A percentile compares a stretch with the other conserved stretches of the same genome.
Evolutionary conservation across 441 rosid species (phyloP).

Genomic region (Manihot esculenta): DNA sequence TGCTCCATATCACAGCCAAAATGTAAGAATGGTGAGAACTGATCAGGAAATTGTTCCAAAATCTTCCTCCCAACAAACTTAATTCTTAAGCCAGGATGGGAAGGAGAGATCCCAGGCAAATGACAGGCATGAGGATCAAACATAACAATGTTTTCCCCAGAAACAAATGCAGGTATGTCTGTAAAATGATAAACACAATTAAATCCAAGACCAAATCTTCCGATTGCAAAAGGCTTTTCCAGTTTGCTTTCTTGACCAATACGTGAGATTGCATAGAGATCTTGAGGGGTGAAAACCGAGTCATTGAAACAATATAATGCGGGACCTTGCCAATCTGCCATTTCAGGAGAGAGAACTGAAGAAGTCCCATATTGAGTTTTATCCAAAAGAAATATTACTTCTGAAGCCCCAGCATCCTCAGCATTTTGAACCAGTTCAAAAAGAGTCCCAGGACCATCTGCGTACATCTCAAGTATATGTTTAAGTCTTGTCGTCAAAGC

Average conservation of each 20-base stretch:
- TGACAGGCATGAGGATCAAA: conserved; percentile 98
- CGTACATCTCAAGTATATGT: conserved; percentile 99
- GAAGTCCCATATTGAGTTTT: conserved; percentile 97
- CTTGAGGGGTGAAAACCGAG: conserved; percentile 94
- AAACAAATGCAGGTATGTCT: conserved; percentile 91
- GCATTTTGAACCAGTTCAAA: conserved; percentile 98
- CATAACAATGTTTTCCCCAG: conserved; percentile 98
- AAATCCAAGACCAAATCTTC: conserved; percentile 98
- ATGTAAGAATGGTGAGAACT: conserved; percentile 91
- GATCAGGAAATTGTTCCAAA: conserved; percentile 98
- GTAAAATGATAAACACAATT: conserved; percentile 99
- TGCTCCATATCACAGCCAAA: conserved; percentile 95
- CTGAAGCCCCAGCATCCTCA: conserved; percentile 98
- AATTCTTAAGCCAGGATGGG: conserved; percentile 98
- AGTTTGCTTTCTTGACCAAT: conserved; percentile 99
- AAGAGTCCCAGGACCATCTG: conserved; percentile 98
- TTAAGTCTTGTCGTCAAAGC: conserved; percentile 96
- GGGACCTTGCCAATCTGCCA: conserved; percentile 99
- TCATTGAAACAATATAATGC: conserved; percentile 96
- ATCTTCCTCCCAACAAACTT: conserved; percentile 87
- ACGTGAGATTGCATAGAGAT: conserved; percentile 97
- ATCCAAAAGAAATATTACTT: conserved; percentile 92
- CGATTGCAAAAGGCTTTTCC: conserved; percentile 97
- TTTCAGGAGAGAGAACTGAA: conserved; percentile 97
- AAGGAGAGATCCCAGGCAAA: conserved; percentile 97